Conservation (phyloP, 2,329 filamentous ascomycete species). For the Akanthomyces lecanii region DNA sequence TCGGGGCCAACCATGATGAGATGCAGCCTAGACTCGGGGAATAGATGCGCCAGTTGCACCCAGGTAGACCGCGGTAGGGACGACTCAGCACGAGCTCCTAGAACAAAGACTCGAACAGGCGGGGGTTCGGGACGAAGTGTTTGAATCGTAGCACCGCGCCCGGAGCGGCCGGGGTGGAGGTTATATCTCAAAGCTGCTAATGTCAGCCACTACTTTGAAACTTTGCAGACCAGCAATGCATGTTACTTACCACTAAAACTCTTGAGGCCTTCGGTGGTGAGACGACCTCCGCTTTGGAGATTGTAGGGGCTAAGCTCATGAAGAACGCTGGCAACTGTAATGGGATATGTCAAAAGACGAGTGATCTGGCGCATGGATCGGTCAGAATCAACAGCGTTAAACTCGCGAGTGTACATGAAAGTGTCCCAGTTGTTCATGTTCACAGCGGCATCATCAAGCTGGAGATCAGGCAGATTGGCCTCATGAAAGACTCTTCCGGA, state of each 20-base stretch:
- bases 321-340: conserved; percentile 85
- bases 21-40: conserved; percentile 87
- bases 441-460: conserved; percentile 86
- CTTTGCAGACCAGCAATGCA: background rate
- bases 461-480: conserved; percentile 82
- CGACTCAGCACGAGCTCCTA: conserved; percentile 95
- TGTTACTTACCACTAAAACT: conserved; percentile 75
- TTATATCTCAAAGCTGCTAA: conserved; percentile 79
- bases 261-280: conserved; percentile 87
- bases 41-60: conserved; percentile 90
- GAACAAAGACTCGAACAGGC: conserved; percentile 84
- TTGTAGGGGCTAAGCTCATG: conserved; percentile 94
- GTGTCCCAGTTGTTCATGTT: conserved; percentile 99
- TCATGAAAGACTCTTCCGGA: conserved; percentile 91
- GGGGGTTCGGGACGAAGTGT: conserved; percentile 80
- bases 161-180: conserved; percentile 78
- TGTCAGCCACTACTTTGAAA: conserved; percentile 19
- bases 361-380: conserved; percentile 90
- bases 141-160: conserved; percentile 69
- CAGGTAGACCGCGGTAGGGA: conserved; percentile 91
- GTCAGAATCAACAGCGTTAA: conserved; percentile 85
- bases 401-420: conserved; percentile 87
- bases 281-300: conserved; percentile 66
- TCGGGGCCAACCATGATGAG: conserved; percentile 94
- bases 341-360: conserved; percentile 84